phyloP scores from a whole-genome alignment of 768 basidiomycete genomes.

The Phanerochaete sordida region DNA sequence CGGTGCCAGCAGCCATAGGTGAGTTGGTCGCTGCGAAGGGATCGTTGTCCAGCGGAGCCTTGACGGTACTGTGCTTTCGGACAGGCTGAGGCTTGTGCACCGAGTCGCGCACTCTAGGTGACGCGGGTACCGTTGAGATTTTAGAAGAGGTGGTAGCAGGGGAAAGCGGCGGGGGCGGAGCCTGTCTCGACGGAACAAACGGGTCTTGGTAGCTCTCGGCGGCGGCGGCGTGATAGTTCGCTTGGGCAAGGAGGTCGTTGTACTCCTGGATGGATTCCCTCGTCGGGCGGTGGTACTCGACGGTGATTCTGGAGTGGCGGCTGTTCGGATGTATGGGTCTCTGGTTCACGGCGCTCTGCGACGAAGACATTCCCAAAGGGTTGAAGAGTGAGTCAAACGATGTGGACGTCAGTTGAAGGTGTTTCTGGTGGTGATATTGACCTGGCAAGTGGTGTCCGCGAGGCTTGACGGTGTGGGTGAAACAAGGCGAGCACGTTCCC shows the following conservation, averaged over 20 bases:
- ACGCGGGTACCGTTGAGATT: slow-evolving; percentile 27
- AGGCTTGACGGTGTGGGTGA: slow-evolving; percentile 8
- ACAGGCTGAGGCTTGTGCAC: slow-evolving; percentile 60
- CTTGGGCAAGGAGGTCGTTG: slow-evolving; percentile 64
- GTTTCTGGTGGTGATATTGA: slow-evolving; percentile 7
- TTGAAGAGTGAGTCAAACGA: slow-evolving; percentile 2
- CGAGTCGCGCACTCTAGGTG: slow-evolving; percentile 43
- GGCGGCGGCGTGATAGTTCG: slow-evolving; percentile 52
- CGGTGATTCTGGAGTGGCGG: slow-evolving; percentile 53
- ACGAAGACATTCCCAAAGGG: slow-evolving; percentile 19
- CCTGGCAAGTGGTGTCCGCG: slow-evolving; percentile 7
- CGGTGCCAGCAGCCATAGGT: slow-evolving; percentile 32
- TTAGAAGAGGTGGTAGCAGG: slow-evolving; percentile 26
- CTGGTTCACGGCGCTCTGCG: slow-evolving; percentile 48
- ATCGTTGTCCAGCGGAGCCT: slow-evolving; percentile 46
- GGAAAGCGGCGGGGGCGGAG: slow-evolving; percentile 38
- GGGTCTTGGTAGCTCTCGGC: slow-evolving; percentile 39
- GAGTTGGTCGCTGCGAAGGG: slow-evolving; percentile 46
- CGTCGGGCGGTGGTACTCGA: slow-evolving; percentile 75
- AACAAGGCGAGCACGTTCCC: slow-evolving; percentile 16
- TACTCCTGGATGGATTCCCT: slow-evolving; percentile 77
- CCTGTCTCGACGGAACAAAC: slow-evolving; percentile 42
- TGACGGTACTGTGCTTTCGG: slow-evolving; percentile 45
- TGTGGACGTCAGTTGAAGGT: slow-evolving; percentile 9
- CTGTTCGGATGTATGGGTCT: slow-evolving; percentile 34